phyloP scores from a whole-genome alignment of 2,329 filamentous ascomycete species.

The Lasiodiplodia sp. region DNA sequence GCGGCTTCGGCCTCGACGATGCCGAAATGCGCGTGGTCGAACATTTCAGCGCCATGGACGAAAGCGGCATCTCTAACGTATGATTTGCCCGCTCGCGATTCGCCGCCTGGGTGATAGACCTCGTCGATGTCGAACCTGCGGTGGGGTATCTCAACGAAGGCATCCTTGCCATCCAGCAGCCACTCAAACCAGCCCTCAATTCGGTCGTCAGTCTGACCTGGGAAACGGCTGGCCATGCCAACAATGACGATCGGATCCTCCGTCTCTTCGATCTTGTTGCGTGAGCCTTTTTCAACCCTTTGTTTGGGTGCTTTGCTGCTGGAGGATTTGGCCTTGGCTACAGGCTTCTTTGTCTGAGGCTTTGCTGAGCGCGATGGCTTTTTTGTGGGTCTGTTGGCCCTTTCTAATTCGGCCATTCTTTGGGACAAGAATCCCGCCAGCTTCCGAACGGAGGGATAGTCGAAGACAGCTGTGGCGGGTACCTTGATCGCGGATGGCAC shows the following conservation, averaged over 20 bases:
- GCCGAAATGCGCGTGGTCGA: slow-evolving; percentile 40
- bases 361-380: no score
- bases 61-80: slow-evolving; percentile 42
- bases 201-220: slow-evolving; percentile 36
- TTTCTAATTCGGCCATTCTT: neutral
- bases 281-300: no score
- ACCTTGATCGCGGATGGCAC: neutral
- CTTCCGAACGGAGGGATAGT: neutral
- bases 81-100: slow-evolving; percentile 34
- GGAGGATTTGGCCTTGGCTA: no score
- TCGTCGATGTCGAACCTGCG: slow-evolving; percentile 44
- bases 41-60: slow-evolving; percentile 37
- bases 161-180: slow-evolving; percentile 39
- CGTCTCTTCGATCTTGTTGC: neutral
- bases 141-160: slow-evolving; percentile 40
- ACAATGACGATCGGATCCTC: slow-evolving; percentile 48
- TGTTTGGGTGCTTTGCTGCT: no score
- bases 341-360: no score
- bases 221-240: slow-evolving; percentile 45
- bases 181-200: slow-evolving; percentile 42
- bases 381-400: no score
- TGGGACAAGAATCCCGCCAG: neutral
- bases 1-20: slow-evolving; percentile 33
- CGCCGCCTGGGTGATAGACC: slow-evolving; percentile 37
- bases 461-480: neutral